These are phyloP conservation scores for Scleromitrula shiraiana DNA, from an alignment of 2,329 filamentous ascomycete species.

Conservation along the genomic window DNA sequence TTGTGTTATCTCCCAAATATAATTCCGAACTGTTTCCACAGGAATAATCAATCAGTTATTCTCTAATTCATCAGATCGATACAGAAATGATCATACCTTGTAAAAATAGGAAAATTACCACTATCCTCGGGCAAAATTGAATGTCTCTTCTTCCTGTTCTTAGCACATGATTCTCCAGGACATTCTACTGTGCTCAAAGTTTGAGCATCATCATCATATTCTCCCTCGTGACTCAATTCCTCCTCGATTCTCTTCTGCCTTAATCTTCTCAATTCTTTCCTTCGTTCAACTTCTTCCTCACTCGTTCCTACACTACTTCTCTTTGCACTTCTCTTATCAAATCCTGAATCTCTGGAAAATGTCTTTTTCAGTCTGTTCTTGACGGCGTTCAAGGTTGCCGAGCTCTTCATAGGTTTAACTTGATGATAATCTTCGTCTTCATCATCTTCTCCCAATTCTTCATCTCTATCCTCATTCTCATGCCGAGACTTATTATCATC, in stretches of 20 bases:
- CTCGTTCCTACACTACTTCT: constrained; percentile 38
- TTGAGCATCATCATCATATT: constrained; percentile 32
- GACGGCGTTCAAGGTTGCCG: constrained; percentile 38
- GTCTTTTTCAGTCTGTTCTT: constrained; percentile 32
- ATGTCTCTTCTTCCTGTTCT: constrained; percentile 1
- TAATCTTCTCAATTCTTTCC: constrained; percentile 48
- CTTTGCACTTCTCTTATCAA: constrained; percentile 33
- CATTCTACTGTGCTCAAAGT: constrained; percentile 16
- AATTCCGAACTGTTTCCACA: not conserved
- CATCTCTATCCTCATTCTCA: no score
- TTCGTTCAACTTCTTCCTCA: constrained; percentile 45
- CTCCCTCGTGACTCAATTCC: constrained; percentile 43
- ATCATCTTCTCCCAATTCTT: constrained; percentile 34
- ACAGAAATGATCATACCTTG: not conserved
- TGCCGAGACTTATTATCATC: no score
- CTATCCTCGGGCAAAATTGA: constrained; percentile 9
- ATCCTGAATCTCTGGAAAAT: constrained; percentile 37
- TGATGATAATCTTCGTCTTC: constrained; percentile 7
- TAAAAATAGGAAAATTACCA: constrained; percentile 8
- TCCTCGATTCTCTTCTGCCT: constrained; percentile 50
- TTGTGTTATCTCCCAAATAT: not conserved
- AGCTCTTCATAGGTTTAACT: constrained; percentile 33
- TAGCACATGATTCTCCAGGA: not conserved
- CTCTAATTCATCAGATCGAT: not conserved
- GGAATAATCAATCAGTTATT: not conserved